A percentile compares a stretch with the other conserved stretches of the same genome.
Evolutionary conservation across 495 filamentous ascomycete species (phyloP).

Genomic region (Astrothelium macrocarpum): DNA sequence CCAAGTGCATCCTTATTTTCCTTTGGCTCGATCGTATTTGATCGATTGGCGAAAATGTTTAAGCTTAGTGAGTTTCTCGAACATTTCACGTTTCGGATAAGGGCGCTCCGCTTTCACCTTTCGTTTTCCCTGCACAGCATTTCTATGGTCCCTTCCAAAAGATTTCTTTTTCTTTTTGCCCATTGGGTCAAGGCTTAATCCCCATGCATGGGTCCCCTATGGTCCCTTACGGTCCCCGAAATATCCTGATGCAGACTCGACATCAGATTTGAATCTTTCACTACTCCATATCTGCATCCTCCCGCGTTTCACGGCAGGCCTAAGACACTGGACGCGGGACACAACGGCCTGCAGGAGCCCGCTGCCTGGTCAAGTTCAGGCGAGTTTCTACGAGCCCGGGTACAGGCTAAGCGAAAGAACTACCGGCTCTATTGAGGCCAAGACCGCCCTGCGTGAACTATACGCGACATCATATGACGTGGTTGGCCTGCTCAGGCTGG

Average conservation of each 20-base stretch:
- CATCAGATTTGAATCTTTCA: conserved; percentile 1
- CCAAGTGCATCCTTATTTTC: background rate
- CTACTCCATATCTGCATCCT: conserved; percentile 2
- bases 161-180: conserved; percentile 5
- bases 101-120: background rate
- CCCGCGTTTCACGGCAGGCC: conserved; percentile 2
- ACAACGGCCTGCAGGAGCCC: background rate
- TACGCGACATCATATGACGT: conserved; percentile 4
- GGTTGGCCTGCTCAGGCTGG: background rate
- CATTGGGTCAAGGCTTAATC: background rate
- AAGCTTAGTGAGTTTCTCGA: background rate
- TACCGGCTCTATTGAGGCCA: background rate
- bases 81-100: conserved; percentile 5
- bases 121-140: conserved; percentile 2
- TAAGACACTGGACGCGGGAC: background rate
- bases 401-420: background rate
- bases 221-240: background rate
- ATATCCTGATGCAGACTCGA: conserved; percentile 5
- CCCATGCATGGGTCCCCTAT: too few relatives aligned
- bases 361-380: background rate
- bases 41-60: background rate
- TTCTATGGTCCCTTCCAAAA: background rate
- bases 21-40: background rate
- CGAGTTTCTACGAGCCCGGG: background rate
- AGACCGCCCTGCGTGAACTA: background rate